These are phyloP conservation scores for Alternaria alternata DNA, from an alignment of 2,329 filamentous ascomycete species.

Conservation along the genomic window DNA sequence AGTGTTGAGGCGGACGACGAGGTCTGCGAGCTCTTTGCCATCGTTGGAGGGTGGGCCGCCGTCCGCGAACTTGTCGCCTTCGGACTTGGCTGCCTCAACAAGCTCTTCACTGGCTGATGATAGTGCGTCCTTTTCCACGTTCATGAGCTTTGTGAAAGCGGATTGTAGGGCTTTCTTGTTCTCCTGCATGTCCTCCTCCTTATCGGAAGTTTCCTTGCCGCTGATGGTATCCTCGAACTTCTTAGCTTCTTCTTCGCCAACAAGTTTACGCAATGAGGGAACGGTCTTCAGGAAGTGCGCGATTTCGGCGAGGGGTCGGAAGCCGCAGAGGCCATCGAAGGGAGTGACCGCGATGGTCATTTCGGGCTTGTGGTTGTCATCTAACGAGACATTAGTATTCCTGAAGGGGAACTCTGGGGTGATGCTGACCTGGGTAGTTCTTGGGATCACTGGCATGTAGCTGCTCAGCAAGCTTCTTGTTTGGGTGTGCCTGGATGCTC, in stretches of 20 bases:
- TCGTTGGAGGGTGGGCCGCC: conserved; percentile 72
- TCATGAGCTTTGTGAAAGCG: conserved; percentile 83
- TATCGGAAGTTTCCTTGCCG: conserved; percentile 60
- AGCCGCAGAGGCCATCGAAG: conserved; percentile 95
- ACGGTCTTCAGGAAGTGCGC: conserved; percentile 79
- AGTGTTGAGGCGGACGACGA: conserved; percentile 78
- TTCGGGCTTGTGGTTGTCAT: conserved; percentile 99
- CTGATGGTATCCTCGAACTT: conserved; percentile 58
- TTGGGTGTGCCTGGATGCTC: conserved; percentile 95
- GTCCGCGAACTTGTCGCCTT: conserved; percentile 76
- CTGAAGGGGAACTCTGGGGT: too few species aligned
- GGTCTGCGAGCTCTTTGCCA: conserved; percentile 75
- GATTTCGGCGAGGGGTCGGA: conserved; percentile 87
- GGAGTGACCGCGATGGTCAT: conserved; percentile 98
- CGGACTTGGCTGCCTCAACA: conserved; percentile 72
- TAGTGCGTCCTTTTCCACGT: conserved; percentile 72
- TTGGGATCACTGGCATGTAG: conserved; percentile 85
- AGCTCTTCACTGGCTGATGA: conserved; percentile 72
- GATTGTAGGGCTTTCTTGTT: conserved; percentile 83
- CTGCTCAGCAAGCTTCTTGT: conserved; percentile 91
- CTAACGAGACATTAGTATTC: conserved; percentile 12
- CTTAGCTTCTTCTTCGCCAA: conserved; percentile 57
- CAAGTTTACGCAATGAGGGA: conserved; percentile 58
- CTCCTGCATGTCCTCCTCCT: conserved; percentile 55
- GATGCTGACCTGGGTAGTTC: conserved; percentile 75